phyloP scores from a whole-genome alignment of 805 yeast genomes.

The Candida ulmi region DNA sequence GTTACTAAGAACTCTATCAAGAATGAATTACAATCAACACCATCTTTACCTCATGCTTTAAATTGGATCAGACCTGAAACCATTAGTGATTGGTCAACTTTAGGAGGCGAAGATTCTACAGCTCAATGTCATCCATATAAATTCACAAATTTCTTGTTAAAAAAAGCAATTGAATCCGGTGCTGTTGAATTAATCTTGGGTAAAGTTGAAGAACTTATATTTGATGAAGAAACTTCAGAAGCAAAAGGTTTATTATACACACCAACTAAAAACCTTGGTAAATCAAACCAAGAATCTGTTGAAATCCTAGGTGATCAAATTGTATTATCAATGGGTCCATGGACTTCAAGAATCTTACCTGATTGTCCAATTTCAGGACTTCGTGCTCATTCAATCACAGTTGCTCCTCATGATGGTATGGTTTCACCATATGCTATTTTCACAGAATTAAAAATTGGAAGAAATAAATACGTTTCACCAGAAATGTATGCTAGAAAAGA shows the following conservation, averaged over 20 bases:
- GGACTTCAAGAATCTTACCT: constrained; percentile 89
- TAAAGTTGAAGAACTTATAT: constrained; percentile 64
- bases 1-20: constrained; percentile 29
- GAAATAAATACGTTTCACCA: constrained; percentile 72
- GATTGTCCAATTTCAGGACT: constrained; percentile 93
- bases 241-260: constrained; percentile 69
- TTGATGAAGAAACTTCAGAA: constrained; percentile 55
- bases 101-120: constrained; percentile 83
- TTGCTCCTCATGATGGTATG: constrained; percentile 68
- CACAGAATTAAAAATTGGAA: constrained; percentile 79
- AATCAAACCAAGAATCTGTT: constrained; percentile 28
- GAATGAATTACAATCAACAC: constrained; percentile 17
- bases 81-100: constrained; percentile 66
- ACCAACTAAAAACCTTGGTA: constrained; percentile 26
- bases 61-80: constrained; percentile 70
- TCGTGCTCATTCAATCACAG: constrained; percentile 91
- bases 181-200: constrained; percentile 83
- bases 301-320: constrained; percentile 66
- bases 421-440: constrained; percentile 94
- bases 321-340: constrained; percentile 89
- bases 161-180: constrained; percentile 76
- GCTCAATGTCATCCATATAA: constrained; percentile 97
- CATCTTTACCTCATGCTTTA: constrained; percentile 52
- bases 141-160: constrained; percentile 79
- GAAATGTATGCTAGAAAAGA: constrained; percentile 93